phyloP scores from a whole-genome alignment of 176 grass and related monocot genomes.

The Themeda triandra region DNA sequence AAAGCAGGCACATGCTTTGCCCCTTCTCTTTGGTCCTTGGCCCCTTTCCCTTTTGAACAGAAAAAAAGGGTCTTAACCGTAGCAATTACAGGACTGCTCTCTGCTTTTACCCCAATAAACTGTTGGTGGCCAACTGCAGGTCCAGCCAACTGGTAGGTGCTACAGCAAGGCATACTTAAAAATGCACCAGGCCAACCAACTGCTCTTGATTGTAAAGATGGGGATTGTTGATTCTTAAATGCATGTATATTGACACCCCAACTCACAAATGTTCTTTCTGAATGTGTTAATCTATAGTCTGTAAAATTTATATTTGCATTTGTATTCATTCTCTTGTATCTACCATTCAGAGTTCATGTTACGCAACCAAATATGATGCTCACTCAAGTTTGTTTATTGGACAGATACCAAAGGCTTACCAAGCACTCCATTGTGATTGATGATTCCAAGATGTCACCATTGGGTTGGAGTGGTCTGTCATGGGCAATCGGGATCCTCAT shows the following conservation, averaged over 20 bases:
- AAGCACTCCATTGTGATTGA: conserved; percentile 57
- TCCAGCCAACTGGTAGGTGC: conserved; percentile 15
- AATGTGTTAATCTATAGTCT: background rate
- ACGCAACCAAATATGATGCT: conserved; percentile 13
- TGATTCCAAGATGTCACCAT: conserved; percentile 50
- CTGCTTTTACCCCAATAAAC: conserved; percentile 10
- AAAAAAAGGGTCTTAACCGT: conserved; percentile 29
- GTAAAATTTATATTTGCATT: background rate
- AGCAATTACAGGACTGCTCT: conserved; percentile 26
- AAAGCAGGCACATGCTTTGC: conserved; percentile 51
- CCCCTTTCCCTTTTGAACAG: conserved; percentile 35
- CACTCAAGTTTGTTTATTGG: conserved; percentile 32
- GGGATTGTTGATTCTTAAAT: conserved; percentile 39
- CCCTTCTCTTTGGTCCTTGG: conserved; percentile 24
- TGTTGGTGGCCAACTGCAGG: conserved; percentile 31
- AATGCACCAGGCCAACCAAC: conserved; percentile 40
- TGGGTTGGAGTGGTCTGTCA: conserved; percentile 80
- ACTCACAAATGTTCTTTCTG: background rate
- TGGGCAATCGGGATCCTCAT: conserved; percentile 75
- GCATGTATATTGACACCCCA: conserved; percentile 33
- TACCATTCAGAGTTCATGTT: conserved; percentile 4
- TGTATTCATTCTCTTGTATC: background rate
- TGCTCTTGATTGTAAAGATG: conserved; percentile 35
- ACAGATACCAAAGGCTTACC: conserved; percentile 77
- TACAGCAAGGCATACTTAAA: conserved; percentile 36